Evolutionary conservation across 495 filamentous ascomycete species (phyloP).

Genomic region (Trichoderma orchidacearum): DNA sequence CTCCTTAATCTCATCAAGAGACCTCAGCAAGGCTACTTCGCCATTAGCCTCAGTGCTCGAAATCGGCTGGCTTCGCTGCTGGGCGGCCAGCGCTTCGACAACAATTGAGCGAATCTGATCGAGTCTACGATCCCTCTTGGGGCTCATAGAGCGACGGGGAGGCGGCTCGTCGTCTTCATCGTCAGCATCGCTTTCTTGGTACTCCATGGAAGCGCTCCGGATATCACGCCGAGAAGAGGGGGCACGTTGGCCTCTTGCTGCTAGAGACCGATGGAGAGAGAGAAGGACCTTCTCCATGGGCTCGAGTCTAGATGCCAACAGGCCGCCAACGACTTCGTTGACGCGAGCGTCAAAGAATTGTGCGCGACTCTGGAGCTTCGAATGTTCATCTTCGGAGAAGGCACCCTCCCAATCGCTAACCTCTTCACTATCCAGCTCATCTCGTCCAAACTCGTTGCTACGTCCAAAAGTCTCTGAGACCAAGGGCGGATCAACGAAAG

Average conservation of each 20-base stretch:
- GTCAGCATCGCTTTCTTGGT: slow-evolving; percentile 79
- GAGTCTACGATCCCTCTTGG: slow-evolving; percentile 58
- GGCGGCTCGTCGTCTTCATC: slow-evolving; percentile 74
- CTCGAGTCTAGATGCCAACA: slow-evolving; percentile 60
- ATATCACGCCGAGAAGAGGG: slow-evolving; percentile 30
- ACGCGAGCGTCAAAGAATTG: slow-evolving; percentile 82
- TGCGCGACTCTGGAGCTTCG: slow-evolving; percentile 57
- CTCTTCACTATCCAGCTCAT: slow-evolving; percentile 48
- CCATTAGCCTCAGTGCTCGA: slow-evolving; percentile 8
- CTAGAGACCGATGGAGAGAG: slow-evolving; percentile 56
- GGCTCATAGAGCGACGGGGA: slow-evolving; percentile 48
- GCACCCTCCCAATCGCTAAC: slow-evolving; percentile 86
- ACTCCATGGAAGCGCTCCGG: slow-evolving; percentile 47
- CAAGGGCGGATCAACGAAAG: slow-evolving; percentile 27
- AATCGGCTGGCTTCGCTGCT: slow-evolving; percentile 23
- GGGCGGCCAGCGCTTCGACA: slow-evolving; percentile 61
- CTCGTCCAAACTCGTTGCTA: slow-evolving; percentile 7
- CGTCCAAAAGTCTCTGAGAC: slow-evolving; percentile 7
- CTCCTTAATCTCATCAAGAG: slow-evolving; percentile 32
- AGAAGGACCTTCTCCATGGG: slow-evolving; percentile 70
- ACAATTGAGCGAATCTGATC: slow-evolving; percentile 74
- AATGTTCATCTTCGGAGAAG: slow-evolving; percentile 68
- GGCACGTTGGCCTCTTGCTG: slow-evolving; percentile 24
- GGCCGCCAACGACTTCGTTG: slow-evolving; percentile 64
- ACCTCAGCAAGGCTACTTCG: slow-evolving; percentile 18